Evolutionary conservation across 805 yeast genomes (phyloP).

Genomic region (Candida adriatica): DNA sequence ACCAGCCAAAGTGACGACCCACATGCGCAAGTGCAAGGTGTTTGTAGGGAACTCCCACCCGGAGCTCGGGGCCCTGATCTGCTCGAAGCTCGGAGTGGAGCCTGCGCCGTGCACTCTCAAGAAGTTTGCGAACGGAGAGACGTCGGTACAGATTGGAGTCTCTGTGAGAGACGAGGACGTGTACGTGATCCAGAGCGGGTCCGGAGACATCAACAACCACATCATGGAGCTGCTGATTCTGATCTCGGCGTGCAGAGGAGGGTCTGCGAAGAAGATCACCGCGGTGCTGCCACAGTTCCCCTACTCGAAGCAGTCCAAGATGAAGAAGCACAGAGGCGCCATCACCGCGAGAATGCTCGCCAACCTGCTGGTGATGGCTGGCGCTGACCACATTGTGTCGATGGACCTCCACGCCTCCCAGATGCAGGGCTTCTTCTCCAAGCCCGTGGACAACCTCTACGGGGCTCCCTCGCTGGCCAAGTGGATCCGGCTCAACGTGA

Average conservation of each 20-base stretch:
- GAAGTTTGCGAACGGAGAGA: conserved; percentile 96
- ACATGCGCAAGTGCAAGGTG: conserved; percentile 96
- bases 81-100: conserved; percentile 85
- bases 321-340: conserved; percentile 99
- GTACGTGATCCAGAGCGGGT: conserved; percentile 85
- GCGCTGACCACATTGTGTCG: conserved; percentile 97
- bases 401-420: conserved; percentile 96
- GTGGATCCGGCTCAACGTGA: conserved; percentile 90
- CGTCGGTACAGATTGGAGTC: conserved; percentile 90
- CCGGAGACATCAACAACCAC: conserved; percentile 83
- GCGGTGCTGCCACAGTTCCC: conserved; percentile 98
- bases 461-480: conserved; percentile 95
- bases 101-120: conserved; percentile 89
- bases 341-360: conserved; percentile 98
- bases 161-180: conserved; percentile 97
- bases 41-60: conserved; percentile 97
- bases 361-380: conserved; percentile 91
- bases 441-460: conserved; percentile 93
- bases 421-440: conserved; percentile 98
- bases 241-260: conserved; percentile 94
- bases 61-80: conserved; percentile 82
- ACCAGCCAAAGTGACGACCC: too few relatives aligned
- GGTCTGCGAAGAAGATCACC: conserved; percentile 93
- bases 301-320: conserved; percentile 92
- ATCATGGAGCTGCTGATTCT: conserved; percentile 93